Base-by-base conservation (phyloP, 2,329 filamentous ascomycete species). In the Hortaea sp. region DNA sequence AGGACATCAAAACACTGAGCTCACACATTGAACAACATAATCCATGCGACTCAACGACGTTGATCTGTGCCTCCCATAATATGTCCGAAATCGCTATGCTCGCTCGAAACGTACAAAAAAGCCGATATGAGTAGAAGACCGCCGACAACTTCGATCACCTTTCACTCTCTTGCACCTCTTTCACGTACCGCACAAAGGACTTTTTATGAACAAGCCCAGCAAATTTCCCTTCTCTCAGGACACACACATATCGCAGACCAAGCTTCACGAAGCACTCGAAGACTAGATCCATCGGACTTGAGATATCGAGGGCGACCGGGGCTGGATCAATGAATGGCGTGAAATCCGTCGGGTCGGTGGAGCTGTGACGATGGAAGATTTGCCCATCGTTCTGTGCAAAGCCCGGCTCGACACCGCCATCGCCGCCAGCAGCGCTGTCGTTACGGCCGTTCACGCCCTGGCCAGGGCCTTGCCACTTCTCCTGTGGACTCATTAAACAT, bases 251-350 rank as follows among this genome's bases (percentile, higher is more conserved):
- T 51, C 92, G 76, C 54, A 98, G 67, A 1, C 92, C 92, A 6
- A 98, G 73, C 67, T 98, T 98, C 43, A 87, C 85, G 64, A 97
- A 98, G 59, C 88, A 90, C 63, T 98, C 92, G 59, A 95, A 95
- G 4, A 95, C 92, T 35, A 98, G 70, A 62, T 97, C 89, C 78
- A 97, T 89, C 0, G 92, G 87, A 0, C 85, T 92, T 55, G 82
- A 79, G 29, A 94, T 85, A 60, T 98, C 92, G 27, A 98, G 72
- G 9, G 89, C 78, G 10, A 98, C 78, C 0, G 92, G 92, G 2
- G 90, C 82, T 11, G 88, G 87, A 62, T 98, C 92, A 64, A 98
- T 94, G 58, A 84, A 95, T 2, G 78, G 81, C 0, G 88, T 94
- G 51, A 97, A 94, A 60, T 97, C 87, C 0, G 84, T 88, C 2